Base-by-base conservation (phyloP, 2,329 filamentous ascomycete genomes). In the Periglandula ipomoeae region DNA sequence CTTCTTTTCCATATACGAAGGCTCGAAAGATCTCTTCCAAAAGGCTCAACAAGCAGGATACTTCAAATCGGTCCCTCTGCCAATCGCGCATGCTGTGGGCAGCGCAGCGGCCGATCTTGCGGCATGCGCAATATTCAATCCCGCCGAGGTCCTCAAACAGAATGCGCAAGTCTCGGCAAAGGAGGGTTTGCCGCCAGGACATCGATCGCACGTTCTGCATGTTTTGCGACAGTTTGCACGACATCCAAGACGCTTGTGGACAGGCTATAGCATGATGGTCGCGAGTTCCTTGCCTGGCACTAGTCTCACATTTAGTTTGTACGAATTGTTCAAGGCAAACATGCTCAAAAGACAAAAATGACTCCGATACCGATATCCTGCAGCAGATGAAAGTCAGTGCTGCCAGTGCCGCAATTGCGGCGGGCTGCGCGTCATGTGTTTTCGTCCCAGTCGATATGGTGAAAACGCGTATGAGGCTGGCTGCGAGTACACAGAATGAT, bases 111-210 rank as follows among this genome's bases (percentile, higher is more conserved):
- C 52, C 2, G 52, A 54, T 20, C 44, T 52, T 11, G 53, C 53
- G 17, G 47, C 46, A 34, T 55, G 53, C 24, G 54, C 52, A 32
- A 54, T 56, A 1, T 48, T 49, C 41, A 53, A 52, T 11, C 54
- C 54, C 3, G 54, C 54, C 15, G 54, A 56, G 41, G 53, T 56
- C 11, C 19, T 55, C 32, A 56, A 56, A 44, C 54, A 56, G 50
- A 56, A 56, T 17, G 54, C 54, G 17, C 54, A 56, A 41, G 48
- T 56, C 5, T 46, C 44, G n/a, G 27, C n/a, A 24, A 44, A 32
- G 26, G 42, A 35, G 17, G 20, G 27, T 3, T 26, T 41, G 43
- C 22, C 20, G 19, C 35, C 46, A 15, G 47, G 37, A 3, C 23
- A 19, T 6, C 44, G 34, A 5, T 40, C 34, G 22, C 44, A 39